Base-by-base conservation (phyloP, 2,329 filamentous ascomycete genomes). In the Boeremia lycopersici region DNA sequence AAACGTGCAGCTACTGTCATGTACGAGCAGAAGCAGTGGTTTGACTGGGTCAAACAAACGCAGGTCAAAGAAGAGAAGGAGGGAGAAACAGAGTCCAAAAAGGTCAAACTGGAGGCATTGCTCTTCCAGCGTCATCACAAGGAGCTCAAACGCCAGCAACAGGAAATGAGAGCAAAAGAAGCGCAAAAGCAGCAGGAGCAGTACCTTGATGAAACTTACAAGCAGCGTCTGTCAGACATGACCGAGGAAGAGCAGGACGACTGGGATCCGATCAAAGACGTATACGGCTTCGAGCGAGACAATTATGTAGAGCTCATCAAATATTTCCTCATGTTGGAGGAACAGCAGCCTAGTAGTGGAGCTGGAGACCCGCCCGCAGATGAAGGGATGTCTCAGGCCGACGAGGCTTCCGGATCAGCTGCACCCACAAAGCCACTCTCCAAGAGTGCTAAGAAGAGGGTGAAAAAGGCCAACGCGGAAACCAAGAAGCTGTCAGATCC, bases 251-350 rank as follows among this genome's bases (percentile, higher is more conserved):
- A 74, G 53, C 59, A 68, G 34, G 64, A 67, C 23, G 69, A 74
- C 33, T 82, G 79, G 79, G 79, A 82, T 68, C 79, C 78, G 6
- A 79, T 81, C 44, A 77, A 80, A 31, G 78, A 81, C 60, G 71
- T 79, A 2, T 57, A 78, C 35, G 76, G 79, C 54, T 76, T 80
- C 34, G 77, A 80, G 44, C 71, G 76, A 11, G 75, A 69, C 19
- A 76, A 68, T 55, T 82, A 78, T 49, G 67, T 80, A 29, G 75
- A 78, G 55, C 68, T 80, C 13, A 78, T 80, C 56, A 76, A 74
- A 44, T 76, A 77, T 48, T 78, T 81, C 55, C 61, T 81, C 34
- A 80, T 79, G 78, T 67, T 78, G 41, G 67, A 69, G 30, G 65
- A 67, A 2, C 48, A 62, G 10, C 49, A 55, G n/a, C 10, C 38